Conservation (phyloP, 2,329 filamentous ascomycete genomes). For the Trichoderma aggressivum region DNA sequence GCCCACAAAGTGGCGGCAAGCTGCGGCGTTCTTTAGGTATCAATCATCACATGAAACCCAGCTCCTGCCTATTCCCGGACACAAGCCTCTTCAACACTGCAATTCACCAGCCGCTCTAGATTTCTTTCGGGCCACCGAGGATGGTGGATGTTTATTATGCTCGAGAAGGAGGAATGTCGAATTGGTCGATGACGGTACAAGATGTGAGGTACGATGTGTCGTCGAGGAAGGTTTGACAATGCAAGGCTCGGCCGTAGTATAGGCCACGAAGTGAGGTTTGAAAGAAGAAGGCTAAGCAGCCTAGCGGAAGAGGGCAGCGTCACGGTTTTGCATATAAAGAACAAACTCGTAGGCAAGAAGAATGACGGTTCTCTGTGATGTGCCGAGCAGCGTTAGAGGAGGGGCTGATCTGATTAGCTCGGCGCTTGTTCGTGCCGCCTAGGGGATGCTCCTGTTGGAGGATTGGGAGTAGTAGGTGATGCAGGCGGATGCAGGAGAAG, state of each 20-base stretch:
- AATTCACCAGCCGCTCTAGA: conserved; percentile 23
- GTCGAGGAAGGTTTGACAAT: conserved; percentile 16
- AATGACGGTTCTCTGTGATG: conserved; percentile 11
- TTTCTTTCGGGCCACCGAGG: background rate
- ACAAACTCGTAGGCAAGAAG: conserved; percentile 7
- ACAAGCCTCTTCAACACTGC: background rate
- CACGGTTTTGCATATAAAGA: conserved; percentile 16
- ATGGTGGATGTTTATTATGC: conserved; percentile 19
- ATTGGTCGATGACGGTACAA: conserved; percentile 13
- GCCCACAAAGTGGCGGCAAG: conserved; percentile 30
- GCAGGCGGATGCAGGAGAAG: conserved; percentile 18
- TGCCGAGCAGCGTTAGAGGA: conserved; percentile 26
- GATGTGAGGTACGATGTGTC: background rate
- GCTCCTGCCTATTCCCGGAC: conserved; percentile 34
- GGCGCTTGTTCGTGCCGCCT: conserved; percentile 27
- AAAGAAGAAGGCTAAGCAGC: conserved; percentile 21
- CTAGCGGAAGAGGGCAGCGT: conserved; percentile 23
- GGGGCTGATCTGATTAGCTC: conserved; percentile 28
- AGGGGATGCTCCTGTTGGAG: conserved; percentile 8
- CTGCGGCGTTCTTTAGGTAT: conserved; percentile 33
- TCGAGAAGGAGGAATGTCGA: conserved; percentile 22
- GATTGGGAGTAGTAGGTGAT: conserved; percentile 8
- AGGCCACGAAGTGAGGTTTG: conserved; percentile 20
- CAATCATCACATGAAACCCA: conserved; percentile 38
- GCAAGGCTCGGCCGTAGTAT: conserved; percentile 31